A percentile compares a stretch with the other conserved stretches of the same genome.
Evolutionary conservation across 2,329 filamentous ascomycete genomes (phyloP).

Genomic region (Pseudocercospora cruenta): DNA sequence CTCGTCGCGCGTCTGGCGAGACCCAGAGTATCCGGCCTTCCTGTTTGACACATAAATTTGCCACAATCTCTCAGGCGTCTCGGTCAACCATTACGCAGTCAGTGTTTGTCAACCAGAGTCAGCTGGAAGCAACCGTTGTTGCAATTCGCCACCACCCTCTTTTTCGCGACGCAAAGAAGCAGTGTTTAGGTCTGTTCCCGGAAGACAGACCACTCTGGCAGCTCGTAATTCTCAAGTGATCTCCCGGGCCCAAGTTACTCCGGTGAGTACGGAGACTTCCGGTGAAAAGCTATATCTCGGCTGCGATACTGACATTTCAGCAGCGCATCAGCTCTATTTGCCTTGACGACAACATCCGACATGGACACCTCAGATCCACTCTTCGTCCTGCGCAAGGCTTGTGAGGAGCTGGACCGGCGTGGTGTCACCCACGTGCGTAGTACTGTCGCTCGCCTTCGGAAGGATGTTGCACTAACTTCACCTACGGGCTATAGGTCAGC

Average conservation of each 20-base stretch:
- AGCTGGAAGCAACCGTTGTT: neutral
- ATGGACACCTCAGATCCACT: neutral
- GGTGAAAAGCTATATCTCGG: too few species aligned
- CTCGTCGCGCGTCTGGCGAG: neutral
- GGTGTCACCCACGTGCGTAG: neutral
- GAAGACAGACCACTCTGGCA: neutral
- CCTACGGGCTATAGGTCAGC: neutral
- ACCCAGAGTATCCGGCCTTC: fast-evolving
- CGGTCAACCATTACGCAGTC: neutral
- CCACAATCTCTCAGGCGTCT: neutral
- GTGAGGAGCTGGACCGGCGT: neutral
- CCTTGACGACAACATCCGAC: neutral
- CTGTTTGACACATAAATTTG: neutral
- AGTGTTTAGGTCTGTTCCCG: neutral
- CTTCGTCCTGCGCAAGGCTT: neutral
- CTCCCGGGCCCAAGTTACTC: neutral
- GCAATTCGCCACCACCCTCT: neutral
- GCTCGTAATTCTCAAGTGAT: neutral
- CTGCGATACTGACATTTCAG: too few species aligned
- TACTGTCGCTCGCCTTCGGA: neutral
- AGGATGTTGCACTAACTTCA: neutral
- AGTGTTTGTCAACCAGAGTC: neutral
- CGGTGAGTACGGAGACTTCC: neutral
- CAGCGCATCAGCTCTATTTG: too few species aligned
- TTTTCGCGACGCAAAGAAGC: neutral